These are phyloP conservation scores for Trametes villosa DNA, from an alignment of 768 basidiomycete genomes.

Conservation along the genomic window DNA sequence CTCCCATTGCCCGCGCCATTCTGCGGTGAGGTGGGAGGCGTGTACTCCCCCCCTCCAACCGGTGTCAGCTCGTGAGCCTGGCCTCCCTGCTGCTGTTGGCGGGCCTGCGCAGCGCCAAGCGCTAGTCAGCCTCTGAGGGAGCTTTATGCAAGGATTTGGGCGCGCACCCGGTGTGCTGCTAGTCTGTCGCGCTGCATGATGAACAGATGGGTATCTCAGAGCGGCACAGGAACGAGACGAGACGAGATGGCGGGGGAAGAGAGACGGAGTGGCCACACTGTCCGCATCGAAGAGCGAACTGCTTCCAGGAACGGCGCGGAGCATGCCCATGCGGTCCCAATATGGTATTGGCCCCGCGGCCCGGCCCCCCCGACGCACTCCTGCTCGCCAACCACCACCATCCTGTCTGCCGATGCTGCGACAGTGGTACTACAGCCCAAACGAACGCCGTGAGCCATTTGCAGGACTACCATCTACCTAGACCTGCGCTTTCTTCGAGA, in stretches of 20 bases:
- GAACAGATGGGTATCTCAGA: slow-evolving; percentile 23
- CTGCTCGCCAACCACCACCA: too few relatives aligned
- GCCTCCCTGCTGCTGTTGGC: slow-evolving; percentile 32
- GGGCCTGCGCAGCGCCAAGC: slow-evolving; percentile 29
- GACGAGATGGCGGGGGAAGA: not conserved
- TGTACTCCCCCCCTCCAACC: slow-evolving; percentile 18
- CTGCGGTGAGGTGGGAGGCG: slow-evolving; percentile 25
- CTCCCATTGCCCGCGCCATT: slow-evolving; percentile 28
- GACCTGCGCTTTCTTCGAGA: too few relatives aligned
- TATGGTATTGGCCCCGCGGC: not conserved
- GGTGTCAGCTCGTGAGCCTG: slow-evolving; percentile 38
- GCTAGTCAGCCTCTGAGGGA: slow-evolving; percentile 11
- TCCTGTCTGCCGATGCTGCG: too few relatives aligned
- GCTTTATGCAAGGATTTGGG: not conserved
- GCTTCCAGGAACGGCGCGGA: not conserved
- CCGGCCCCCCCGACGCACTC: too few relatives aligned
- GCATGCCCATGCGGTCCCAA: not conserved
- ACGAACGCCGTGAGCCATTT: too few relatives aligned
- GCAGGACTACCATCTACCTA: too few relatives aligned
- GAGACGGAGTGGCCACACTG: too few relatives aligned
- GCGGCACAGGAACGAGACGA: not conserved
- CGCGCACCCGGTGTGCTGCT: slow-evolving; percentile 35
- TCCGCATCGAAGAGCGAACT: not conserved
- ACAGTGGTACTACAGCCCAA: too few relatives aligned
- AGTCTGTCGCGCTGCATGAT: slow-evolving; percentile 35